Evolutionary conservation across 2,329 filamentous ascomycete genomes (phyloP), one percentile per base, ranked within the genome.

Genomic region (Thielaviopsis ethacetica): DNA sequence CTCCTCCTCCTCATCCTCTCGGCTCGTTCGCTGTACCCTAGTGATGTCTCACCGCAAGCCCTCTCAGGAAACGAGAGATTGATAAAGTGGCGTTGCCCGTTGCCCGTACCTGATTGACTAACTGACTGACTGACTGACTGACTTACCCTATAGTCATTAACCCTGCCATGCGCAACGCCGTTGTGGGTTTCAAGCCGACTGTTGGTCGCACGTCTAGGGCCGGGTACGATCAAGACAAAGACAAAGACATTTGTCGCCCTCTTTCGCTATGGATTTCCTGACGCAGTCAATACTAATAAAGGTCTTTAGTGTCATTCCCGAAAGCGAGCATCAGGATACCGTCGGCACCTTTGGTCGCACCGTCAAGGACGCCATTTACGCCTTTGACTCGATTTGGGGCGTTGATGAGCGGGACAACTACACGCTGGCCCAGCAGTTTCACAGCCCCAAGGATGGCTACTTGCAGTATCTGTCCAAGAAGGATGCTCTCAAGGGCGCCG

Each of bases 111-210:
- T n/a, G n/a, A n/a, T n/a, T n/a, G n/a, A n/a, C n/a, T 26, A 19
- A 34, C 24, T 44, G 53, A 27, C 17, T 34, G 50, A 52, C 19
- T 10, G 49, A 56, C 30, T 19, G 6, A 44, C 38, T 44, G 38
- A 44, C 38, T n/a, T 44, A 17, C 17, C 47, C 41, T n/a, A 57
- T 60, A 72, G 76, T 90, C 17, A 87, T 88, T 65, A 83, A 81
- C 66, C 86, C 86, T 0, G 84, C 86, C 0, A 79, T 84, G 67
- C 73, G 83, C 4, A 87, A 86, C 65, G 77, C 75, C 1, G 67
- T 90, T 1, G 84, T 89, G 1, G 86, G 86, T 2, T 78, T 90
- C 67, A 90, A 89, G 70, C 85, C 86, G 1, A 89, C 85, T 1
- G 83, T 89, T 5, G 86, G 86, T 0, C 68, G 88, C 56, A 88